Base-by-base conservation (phyloP, 192 early-diverging fungal genomes). In the Coemansia sp. region DNA sequence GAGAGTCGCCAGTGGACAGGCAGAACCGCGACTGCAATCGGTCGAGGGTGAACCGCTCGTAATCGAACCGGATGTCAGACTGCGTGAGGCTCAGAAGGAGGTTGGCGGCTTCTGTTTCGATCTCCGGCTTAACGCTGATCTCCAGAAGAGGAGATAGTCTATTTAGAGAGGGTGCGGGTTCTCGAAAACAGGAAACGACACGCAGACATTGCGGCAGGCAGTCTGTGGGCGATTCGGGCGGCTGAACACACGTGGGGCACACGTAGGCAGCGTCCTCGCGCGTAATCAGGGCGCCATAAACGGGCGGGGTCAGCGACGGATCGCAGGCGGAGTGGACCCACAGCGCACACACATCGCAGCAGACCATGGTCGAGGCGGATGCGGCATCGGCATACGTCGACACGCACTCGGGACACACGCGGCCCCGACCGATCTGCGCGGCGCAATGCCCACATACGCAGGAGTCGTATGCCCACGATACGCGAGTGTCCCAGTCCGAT, bases 281-380 rank as follows among this genome's bases (percentile, higher is more conserved):
- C 37, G 87, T 73, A 3, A 85, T 82, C 34, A 89, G 61, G n/a
- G 81, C 76, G 19, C 87, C 85, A 44, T 88, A 89, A 8, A 87
- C 87, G 0, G 54, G 48, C 6, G 85, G 77, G 11, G 83, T 78
- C 31, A 88, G 64, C 1, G 64, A 46, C 0, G 71, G 67, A 33
- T 89, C 88, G 66, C 88, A 89, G 29, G 71, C 77, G 6, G 82
- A 62, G 70, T 89, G 88, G 4, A 89, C 72, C 88, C 88, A 89
- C 21, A 73, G 63, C 6, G 72, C 69, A 59, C 88, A 89, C 8
- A 85, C 72, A 44, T 89, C 88, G 62, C 87, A 89, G 73, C 84
- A 85, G 16, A 89, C 85, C 87, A 89, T 88, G 34, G 75, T 85
- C 39, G 84, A 76, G 60, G 84, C 85, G 56, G 85, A 75, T 62